Evolutionary conservation across 2,329 filamentous ascomycete species (phyloP), one percentile per base, ranked within the genome.

Genomic region (Aspergillus japonicus): DNA sequence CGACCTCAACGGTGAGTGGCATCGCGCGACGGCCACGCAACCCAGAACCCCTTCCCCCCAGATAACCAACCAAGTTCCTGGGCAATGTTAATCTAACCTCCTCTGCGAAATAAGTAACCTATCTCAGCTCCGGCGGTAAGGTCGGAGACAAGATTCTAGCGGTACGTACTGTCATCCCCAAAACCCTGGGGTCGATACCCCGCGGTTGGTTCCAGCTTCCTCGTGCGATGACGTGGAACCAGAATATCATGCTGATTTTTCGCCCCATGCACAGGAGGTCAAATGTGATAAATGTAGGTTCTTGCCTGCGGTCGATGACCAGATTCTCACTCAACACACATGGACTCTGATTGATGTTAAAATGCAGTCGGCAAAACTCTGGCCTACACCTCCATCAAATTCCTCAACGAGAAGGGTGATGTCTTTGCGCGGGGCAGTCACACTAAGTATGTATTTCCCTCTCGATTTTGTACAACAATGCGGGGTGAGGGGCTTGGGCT

Each of bases 351-450:
- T 29, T 29, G 2, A 2, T 10, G 26, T 35, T 12, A 4, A 35
- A 12, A 35, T 24, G 39, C 58, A 86, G 84, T 89, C 67, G 87
- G 87, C 26, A 89, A 88, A 72, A 88, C 83, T 2, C 75, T 89
- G 39, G 86, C 86, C 6, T 89, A 81, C 67, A 89, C 87, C 0
- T 83, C 79, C 3, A 85, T 89, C 64, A 80, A 78, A 51, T 89
- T 89, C 71, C 80, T 76, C 60, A 88, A 89, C 64, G 75, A 70
- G 16, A 82, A 84, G 58, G 80, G 85, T 51, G 81, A 88, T 54
- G 61, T 88, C 8, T 82, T 89, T 56, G 87, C 87, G 2, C 77
- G 87, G 60, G 87, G 87, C 3, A 89, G 87, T 66, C 87, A 89
- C 73, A 89, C 87, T 2, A 89, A 89, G 80, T 86, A 70, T 68